Evolutionary conservation across 2,329 filamentous ascomycete genomes (phyloP), one percentile per base, ranked within the genome.

Genomic region (Beauveria scarabaeidicola): DNA sequence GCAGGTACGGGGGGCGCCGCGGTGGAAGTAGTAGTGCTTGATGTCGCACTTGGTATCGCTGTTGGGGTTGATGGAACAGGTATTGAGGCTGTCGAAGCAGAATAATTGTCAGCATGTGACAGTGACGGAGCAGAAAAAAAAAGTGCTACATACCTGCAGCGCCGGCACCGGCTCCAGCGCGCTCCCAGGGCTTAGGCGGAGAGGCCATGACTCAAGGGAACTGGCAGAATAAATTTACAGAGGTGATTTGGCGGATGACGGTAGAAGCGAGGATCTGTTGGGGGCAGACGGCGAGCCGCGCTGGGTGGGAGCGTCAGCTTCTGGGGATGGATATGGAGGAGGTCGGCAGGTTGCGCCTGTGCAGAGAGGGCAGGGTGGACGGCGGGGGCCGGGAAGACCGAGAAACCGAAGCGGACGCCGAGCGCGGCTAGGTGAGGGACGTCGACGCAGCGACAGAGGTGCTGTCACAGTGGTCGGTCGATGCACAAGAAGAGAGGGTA

Each of bases 101-200:
- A 65, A 52, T 63, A 15, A 21, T 5, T 27, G 66, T 66, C 64
- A 67, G 64, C 61, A 67, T 64, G 65, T 65, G 63, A 64, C 25
- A 48, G 52, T 58, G 44, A 66, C 52, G 29, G 52, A 46, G 29
- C 55, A 52, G 41, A 56, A 32, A 23, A 53, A 62, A 68, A 76
- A 74, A 69, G 78, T 70, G 69, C 63, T 36, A 61, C 53, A 41
- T 58, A 61, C 59, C 59, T 52, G 69, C 70, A 65, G 77, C 70
- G 66, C 79, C 79, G 63, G 84, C 82, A 74, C 87, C 88, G 65
- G 87, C 82, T 73, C 87, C 88, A 65, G 87, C 83, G 73, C 88
- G 84, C 77, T 99, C 94, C 94, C 94, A 99, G 51, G 94, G 94
- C 77, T 99, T 99, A 59, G 94, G 94, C 70, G 94, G 94, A 74